Conservation (phyloP, 257 asterid genomes). For the Mitragyna speciosa region DNA sequence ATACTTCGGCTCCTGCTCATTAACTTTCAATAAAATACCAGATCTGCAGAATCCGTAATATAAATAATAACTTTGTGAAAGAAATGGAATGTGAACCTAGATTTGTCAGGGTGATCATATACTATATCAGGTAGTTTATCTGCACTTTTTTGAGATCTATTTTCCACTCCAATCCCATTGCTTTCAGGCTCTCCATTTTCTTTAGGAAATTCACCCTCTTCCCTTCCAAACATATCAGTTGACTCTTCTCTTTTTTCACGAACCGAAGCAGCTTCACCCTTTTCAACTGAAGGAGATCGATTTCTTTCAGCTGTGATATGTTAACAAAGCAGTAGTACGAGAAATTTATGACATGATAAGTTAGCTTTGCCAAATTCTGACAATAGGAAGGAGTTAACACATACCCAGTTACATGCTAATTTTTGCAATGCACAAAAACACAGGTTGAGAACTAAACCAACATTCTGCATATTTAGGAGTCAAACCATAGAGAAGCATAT, state of each 20-base stretch:
- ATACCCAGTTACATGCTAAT: not conserved
- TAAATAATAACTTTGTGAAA: constrained; percentile 21
- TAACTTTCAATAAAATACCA: constrained; percentile 34
- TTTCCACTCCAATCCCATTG: constrained; percentile 55
- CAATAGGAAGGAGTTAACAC: not conserved
- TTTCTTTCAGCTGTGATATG: constrained; percentile 34
- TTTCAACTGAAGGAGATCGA: constrained; percentile 46
- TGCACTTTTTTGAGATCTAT: constrained; percentile 50
- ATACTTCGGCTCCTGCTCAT: constrained; percentile 75
- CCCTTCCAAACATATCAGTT: constrained; percentile 57
- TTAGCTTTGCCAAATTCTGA: not conserved
- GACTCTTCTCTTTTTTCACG: constrained; percentile 45
- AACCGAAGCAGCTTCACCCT: constrained; percentile 40
- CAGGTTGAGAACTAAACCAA: no score
- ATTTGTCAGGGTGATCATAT: constrained; percentile 72
- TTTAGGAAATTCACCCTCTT: constrained; percentile 79
- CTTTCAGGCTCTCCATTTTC: constrained; percentile 79
- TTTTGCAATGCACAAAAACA: no score
- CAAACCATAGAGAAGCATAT: no score
- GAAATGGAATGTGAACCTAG: constrained; percentile 52
- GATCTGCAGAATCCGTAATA: constrained; percentile 27
- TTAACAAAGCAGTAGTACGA: constrained; percentile 17
- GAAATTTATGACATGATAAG: not conserved
- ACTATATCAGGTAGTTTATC: constrained; percentile 71
- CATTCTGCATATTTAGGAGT: no score